A percentile compares a stretch with the other conserved stretches of the same genome.
phyloP scores from a whole-genome alignment of 1,139 yeast genomes.

The Diutina catenulata region DNA sequence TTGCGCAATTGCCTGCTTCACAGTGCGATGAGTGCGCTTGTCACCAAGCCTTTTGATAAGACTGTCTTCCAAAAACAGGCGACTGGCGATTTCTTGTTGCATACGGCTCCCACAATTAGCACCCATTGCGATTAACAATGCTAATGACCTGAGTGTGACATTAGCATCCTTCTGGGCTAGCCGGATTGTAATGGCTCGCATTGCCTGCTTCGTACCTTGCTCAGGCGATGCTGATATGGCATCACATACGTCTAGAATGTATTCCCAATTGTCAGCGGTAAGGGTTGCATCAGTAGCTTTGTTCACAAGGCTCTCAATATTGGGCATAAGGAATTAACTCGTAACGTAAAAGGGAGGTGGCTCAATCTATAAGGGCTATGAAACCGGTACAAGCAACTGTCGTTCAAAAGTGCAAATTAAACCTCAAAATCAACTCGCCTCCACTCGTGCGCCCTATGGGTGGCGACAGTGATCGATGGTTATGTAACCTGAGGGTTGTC shows the following conservation, averaged over 20 bases:
- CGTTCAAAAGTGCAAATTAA: too few species aligned
- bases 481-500: too few species aligned
- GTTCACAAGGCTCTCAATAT: slow-evolving; percentile 17
- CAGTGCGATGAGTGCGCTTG: slow-evolving; percentile 48
- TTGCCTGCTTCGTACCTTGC: slow-evolving; percentile 39
- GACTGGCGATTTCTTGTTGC: slow-evolving; percentile 72
- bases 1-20: slow-evolving; percentile 56
- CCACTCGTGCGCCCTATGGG: too few species aligned
- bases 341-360: too few species aligned
- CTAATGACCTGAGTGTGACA: slow-evolving; percentile 59
- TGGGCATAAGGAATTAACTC: too few species aligned
- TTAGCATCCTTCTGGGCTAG: slow-evolving; percentile 64
- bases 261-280: slow-evolving; percentile 78
- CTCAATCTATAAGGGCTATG: too few species aligned
- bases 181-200: slow-evolving; percentile 37
- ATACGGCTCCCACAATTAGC: slow-evolving; percentile 90
- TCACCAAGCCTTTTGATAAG: slow-evolving; percentile 48
- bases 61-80: slow-evolving; percentile 43
- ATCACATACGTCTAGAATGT: slow-evolving; percentile 75
- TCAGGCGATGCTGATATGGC: slow-evolving; percentile 66
- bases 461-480: too few species aligned
- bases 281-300: slow-evolving; percentile 83
- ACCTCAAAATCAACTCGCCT: too few species aligned
- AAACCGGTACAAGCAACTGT: too few species aligned
- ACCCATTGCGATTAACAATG: slow-evolving; percentile 66